These are phyloP conservation scores for Oehlia diaphana DNA, from an alignment of 192 early-diverging fungal genomes.

Conservation along the genomic window DNA sequence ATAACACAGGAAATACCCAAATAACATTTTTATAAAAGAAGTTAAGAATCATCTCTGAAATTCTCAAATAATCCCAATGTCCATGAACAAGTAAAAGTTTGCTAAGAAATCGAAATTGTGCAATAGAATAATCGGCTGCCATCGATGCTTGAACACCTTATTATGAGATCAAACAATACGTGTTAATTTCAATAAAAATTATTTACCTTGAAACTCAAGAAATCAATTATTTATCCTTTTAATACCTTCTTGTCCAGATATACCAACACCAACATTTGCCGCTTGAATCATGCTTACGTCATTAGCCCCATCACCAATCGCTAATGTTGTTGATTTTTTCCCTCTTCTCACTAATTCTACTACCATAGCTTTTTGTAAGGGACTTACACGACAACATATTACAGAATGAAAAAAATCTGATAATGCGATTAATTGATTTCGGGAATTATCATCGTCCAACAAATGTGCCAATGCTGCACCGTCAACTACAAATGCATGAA, in stretches of 20 bases:
- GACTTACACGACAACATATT: slow-evolving; percentile 89
- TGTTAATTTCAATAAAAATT: neutral
- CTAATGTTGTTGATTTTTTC: slow-evolving; percentile 63
- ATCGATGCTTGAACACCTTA: slow-evolving; percentile 86
- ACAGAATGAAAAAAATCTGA: slow-evolving; percentile 82
- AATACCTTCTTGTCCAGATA: slow-evolving; percentile 78
- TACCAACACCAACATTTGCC: slow-evolving; percentile 83
- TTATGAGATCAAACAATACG: neutral
- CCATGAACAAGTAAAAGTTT: slow-evolving; percentile 92
- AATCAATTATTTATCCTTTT: neutral
- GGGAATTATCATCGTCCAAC: slow-evolving; percentile 56
- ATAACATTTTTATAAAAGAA: slow-evolving; percentile 98
- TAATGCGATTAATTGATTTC: slow-evolving; percentile 62
- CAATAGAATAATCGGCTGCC: slow-evolving; percentile 93
- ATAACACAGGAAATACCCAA: slow-evolving; percentile 90
- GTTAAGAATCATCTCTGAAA: slow-evolving; percentile 86
- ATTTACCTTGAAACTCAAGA: slow-evolving; percentile 24
- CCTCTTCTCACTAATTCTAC: slow-evolving; percentile 85
- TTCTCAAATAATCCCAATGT: slow-evolving; percentile 86
- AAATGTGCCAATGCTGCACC: slow-evolving; percentile 55
- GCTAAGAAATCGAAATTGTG: slow-evolving; percentile 86
- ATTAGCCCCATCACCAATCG: slow-evolving; percentile 81
- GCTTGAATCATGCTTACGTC: slow-evolving; percentile 98
- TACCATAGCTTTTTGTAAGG: slow-evolving; percentile 95
- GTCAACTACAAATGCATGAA: slow-evolving; percentile 82